Evolutionary conservation across 306 rosid genomes (phyloP).

Genomic region (Acmispon strigosus): DNA sequence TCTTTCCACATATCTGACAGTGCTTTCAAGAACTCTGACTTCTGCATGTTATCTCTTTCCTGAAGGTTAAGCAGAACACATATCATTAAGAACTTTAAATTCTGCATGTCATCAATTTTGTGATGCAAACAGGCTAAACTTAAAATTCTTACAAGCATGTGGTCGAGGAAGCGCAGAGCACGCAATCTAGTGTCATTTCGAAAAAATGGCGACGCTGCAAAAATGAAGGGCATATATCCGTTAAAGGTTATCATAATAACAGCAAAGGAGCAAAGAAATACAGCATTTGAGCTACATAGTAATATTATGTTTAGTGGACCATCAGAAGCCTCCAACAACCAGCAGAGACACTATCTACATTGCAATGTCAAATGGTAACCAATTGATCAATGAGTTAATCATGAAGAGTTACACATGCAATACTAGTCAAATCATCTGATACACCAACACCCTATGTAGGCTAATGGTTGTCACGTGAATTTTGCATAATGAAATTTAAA

Average conservation of each 20-base stretch:
- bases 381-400: neutral
- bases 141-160: constrained; percentile 84
- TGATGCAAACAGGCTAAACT: constrained; percentile 24
- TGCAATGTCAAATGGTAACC: neutral
- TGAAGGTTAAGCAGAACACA: constrained; percentile 39
- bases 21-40: constrained; percentile 93
- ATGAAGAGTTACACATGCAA: neutral
- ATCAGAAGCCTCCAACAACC: constrained; percentile 2
- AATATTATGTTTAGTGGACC: neutral
- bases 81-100: constrained; percentile 1
- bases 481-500: neutral
- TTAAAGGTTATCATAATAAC: neutral
- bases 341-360: neutral
- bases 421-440: neutral
- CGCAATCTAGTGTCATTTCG: constrained; percentile 95
- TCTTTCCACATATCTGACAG: constrained; percentile 99
- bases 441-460: neutral
- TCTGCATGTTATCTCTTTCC: constrained; percentile 99
- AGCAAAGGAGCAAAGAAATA: neutral
- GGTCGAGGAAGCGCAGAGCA: constrained; percentile 97
- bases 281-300: neutral
- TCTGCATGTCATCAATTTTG: constrained; percentile 3
- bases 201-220: constrained; percentile 88
- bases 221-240: constrained; percentile 8
- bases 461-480: neutral